A percentile compares a stretch with the other conserved stretches of the same genome.
phyloP scores from a whole-genome alignment of 1,284 basidiomycete species.

The Erythrobasidium hasegawianum region DNA sequence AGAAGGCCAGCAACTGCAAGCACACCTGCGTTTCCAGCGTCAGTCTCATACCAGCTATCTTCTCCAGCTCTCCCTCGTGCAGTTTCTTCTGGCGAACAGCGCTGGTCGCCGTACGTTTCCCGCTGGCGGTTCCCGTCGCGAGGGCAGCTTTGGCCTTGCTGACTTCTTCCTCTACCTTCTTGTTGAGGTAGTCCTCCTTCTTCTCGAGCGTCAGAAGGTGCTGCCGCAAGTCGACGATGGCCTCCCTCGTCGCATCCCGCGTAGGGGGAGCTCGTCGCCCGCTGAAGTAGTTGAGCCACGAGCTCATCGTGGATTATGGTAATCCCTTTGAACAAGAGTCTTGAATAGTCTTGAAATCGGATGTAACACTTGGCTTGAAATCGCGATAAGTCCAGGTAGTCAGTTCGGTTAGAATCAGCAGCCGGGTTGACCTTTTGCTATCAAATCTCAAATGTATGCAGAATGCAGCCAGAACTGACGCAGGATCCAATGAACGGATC shows the following conservation, averaged over 20 bases:
- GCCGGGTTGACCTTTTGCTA: too few species aligned
- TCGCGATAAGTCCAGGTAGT: too few species aligned
- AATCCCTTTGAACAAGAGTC: too few species aligned
- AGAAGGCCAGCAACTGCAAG: conserved; percentile 10
- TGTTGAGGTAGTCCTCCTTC: conserved; percentile 95
- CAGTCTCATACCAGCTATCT: conserved; percentile 77
- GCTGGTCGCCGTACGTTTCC: conserved; percentile 66
- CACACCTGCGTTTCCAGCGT: conserved; percentile 85
- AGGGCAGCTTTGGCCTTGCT: conserved; percentile 75
- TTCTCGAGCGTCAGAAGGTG: conserved; percentile 87
- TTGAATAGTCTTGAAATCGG: too few species aligned
- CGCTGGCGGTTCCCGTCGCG: conserved; percentile 9
- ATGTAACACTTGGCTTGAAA: too few species aligned
- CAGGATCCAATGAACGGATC: too few species aligned
- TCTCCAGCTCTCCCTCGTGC: conserved; percentile 81
- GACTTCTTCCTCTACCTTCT: conserved; percentile 93
- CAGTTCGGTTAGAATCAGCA: too few species aligned
- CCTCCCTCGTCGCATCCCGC: conserved; percentile 49
- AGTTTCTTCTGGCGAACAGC: conserved; percentile 95
- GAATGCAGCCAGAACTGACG: too few species aligned
- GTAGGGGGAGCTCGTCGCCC: conserved; percentile 41
- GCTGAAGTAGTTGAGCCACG: conserved; percentile 71
- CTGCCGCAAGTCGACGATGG: conserved; percentile 51
- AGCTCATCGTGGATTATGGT: conserved; percentile 61
- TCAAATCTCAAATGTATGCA: too few species aligned